Base-by-base conservation (phyloP, 2,329 filamentous ascomycete species). In the Pyricularia pennisetigena region DNA sequence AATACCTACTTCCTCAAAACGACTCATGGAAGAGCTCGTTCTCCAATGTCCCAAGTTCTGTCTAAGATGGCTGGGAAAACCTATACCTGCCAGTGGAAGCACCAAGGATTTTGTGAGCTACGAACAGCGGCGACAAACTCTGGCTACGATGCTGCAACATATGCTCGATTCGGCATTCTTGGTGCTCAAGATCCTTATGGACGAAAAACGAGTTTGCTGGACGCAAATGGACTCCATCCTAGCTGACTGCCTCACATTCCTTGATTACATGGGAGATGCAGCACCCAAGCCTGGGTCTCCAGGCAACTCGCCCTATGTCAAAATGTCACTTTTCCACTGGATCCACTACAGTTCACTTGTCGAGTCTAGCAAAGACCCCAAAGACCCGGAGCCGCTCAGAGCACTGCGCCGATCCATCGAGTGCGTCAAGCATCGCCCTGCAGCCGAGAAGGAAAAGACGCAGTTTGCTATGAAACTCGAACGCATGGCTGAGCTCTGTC, bases 291-390 rank as follows among this genome's bases (percentile, higher is more conserved):
- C 72, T 66, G 69, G 73, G 7, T 66, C 71, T 23, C 77, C 78
- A 29, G 68, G 70, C 0, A 66, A 69, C 3, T 74, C 79, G 2
- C 86, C 88, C 71, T 81, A 86, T 68, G 83, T 90, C 70, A 91
- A 88, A 72, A 85, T 92, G 29, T 92, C 90, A 0, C 89, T 90
- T 72, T 81, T 91, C 3, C 92, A 92, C 74, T 92, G 89, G 74
- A 81, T 86, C n/a, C 81, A 86, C 65, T 87, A 87, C 73, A 78
- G 85, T 23, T 79, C 82, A 63, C 74, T 86, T 69, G 78, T 82
- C 16, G 85, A 84, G 66, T 77, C 79, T 28, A 71, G 77, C 0
- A 77, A 78, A 4, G 80, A 80, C 32, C 71, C 76, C 0, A 78
- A 79, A n/a, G 80, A 82, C 65, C 71, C 74, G 6, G 76, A 79